These are phyloP conservation scores for Xylaria bambusicola DNA, from an alignment of 495 filamentous ascomycete genomes.

Conservation along the genomic window DNA sequence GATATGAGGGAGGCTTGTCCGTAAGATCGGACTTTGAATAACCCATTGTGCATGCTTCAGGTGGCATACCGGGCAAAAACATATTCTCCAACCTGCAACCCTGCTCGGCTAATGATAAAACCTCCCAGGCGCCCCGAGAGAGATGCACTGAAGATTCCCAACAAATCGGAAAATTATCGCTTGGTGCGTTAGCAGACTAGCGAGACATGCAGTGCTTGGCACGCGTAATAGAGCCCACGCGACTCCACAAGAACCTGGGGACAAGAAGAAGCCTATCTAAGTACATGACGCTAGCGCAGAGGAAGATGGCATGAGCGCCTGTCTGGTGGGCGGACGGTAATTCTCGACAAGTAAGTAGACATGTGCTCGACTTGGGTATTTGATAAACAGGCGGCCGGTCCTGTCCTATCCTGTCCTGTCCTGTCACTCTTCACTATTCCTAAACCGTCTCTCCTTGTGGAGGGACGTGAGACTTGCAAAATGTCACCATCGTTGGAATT, in stretches of 20 bases:
- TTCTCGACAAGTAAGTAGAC: too few species aligned
- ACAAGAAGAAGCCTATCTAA: neutral
- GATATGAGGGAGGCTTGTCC: slow-evolving; percentile 9
- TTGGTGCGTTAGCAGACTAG: slow-evolving; percentile 17
- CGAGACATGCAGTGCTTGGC: slow-evolving; percentile 19
- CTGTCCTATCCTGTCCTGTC: too few species aligned
- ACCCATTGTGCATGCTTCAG: slow-evolving; percentile 4
- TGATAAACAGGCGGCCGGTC: too few species aligned
- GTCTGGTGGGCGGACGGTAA: too few species aligned
- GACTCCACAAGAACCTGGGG: neutral
- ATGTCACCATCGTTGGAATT: too few species aligned
- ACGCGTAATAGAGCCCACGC: neutral
- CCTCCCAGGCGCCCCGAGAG: slow-evolving; percentile 1
- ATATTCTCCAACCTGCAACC: neutral
- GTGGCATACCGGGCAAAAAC: neutral
- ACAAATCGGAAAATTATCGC: slow-evolving; percentile 18
- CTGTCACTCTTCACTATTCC: too few species aligned
- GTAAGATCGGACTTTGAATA: slow-evolving; percentile 18
- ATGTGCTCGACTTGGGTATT: too few species aligned
- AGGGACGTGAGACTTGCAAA: too few species aligned
- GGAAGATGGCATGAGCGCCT: too few species aligned
- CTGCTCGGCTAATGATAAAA: slow-evolving; percentile 18
- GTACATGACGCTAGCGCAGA: too few species aligned
- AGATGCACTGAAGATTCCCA: slow-evolving; percentile 1
- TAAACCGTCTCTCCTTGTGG: too few species aligned